Percentiles rank a stretch among this genome's conserved stretches.
Evolutionary conservation across 768 basidiomycete genomes (phyloP).

Genomic region (Kondoa subrosea): DNA sequence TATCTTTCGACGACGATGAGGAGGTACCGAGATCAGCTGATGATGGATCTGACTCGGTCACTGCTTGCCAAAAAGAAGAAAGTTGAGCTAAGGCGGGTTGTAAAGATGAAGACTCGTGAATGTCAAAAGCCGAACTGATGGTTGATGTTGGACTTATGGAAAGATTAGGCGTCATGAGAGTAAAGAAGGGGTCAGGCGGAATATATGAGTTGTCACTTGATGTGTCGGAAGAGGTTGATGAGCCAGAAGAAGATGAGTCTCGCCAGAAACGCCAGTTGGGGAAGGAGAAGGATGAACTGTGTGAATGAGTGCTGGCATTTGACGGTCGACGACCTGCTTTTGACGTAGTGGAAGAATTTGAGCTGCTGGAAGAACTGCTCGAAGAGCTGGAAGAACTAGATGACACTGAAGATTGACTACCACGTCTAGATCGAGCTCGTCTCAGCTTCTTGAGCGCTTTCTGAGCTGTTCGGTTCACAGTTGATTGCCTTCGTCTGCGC

Average conservation of each 20-base stretch:
- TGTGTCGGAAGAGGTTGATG: constrained; percentile 34
- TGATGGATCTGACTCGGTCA: neutral
- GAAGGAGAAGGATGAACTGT: constrained; percentile 28
- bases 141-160: neutral
- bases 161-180: constrained; percentile 24
- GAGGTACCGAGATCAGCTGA: neutral
- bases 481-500: neutral
- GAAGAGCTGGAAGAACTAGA: constrained; percentile 39
- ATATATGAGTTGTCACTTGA: constrained; percentile 38
- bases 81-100: constrained; percentile 10
- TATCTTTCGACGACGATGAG: constrained; percentile 11
- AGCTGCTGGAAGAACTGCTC: constrained; percentile 30
- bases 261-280: constrained; percentile 29
- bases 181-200: constrained; percentile 34
- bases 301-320: constrained; percentile 19
- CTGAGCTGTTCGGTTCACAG: neutral
- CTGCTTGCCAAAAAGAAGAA: neutral
- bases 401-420: constrained; percentile 23
- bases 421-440: constrained; percentile 9
- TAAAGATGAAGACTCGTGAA: neutral
- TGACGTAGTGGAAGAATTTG: constrained; percentile 28
- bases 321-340: constrained; percentile 29
- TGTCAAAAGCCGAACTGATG: neutral
- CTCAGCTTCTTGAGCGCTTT: neutral
- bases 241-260: constrained; percentile 33